Percentiles rank a stretch among this genome's conserved stretches.
phyloP scores from a whole-genome alignment of 805 yeast genomes.

The Candida patagonica region DNA sequence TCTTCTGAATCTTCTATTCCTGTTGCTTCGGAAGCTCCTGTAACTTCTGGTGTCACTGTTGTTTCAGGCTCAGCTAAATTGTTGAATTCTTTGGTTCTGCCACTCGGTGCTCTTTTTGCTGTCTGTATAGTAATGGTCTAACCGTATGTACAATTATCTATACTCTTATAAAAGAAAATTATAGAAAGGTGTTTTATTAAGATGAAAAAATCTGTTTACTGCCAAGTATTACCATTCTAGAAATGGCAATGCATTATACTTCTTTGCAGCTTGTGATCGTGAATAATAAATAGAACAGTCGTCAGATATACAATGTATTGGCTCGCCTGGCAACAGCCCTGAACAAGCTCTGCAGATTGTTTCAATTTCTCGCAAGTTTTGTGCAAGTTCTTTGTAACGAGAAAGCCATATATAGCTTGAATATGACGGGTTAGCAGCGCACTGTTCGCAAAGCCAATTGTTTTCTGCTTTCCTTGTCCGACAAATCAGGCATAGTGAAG shows the following conservation, averaged over 20 bases:
- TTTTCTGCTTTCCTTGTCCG: slow-evolving; percentile 3
- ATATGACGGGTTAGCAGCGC: slow-evolving; percentile 11
- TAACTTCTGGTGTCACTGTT: too few relatives aligned
- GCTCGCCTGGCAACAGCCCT: slow-evolving; percentile 24
- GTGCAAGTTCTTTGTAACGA: slow-evolving; percentile 13
- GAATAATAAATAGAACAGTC: slow-evolving; percentile 59
- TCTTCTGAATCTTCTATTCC: too few relatives aligned
- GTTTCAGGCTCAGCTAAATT: too few relatives aligned
- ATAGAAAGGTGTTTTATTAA: too few relatives aligned
- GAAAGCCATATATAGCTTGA: slow-evolving; percentile 11
- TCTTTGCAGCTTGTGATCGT: slow-evolving; percentile 33
- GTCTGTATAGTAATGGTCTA: too few relatives aligned
- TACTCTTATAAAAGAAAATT: too few relatives aligned
- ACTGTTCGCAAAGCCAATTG: slow-evolving; percentile 9
- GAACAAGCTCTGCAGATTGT: slow-evolving; percentile 25
- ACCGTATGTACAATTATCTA: too few relatives aligned
- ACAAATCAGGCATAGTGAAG: slow-evolving; percentile 16
- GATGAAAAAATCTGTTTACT: too few relatives aligned
- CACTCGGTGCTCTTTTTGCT: too few relatives aligned
- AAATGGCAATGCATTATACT: not conserved
- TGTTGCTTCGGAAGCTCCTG: too few relatives aligned
- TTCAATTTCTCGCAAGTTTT: slow-evolving; percentile 14
- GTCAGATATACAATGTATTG: slow-evolving; percentile 43
- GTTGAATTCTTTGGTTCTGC: too few relatives aligned
- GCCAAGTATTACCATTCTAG: not conserved